These are phyloP conservation scores for Stylosanthes scabra DNA, from an alignment of 331 rosid genomes.

Conservation along the genomic window DNA sequence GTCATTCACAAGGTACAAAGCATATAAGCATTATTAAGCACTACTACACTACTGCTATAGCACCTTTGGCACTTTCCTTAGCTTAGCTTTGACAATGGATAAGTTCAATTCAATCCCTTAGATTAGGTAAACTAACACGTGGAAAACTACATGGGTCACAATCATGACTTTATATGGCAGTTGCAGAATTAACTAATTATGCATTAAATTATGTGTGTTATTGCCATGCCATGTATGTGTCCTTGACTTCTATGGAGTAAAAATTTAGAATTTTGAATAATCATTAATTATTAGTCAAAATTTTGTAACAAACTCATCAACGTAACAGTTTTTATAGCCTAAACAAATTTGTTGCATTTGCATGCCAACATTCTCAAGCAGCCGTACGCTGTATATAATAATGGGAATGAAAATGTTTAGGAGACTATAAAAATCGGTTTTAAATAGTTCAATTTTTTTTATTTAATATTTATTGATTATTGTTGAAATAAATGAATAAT, in stretches of 20 bases:
- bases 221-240: too few species aligned
- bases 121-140: slow-evolving; percentile 59
- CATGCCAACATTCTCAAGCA: slow-evolving; percentile 25
- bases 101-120: slow-evolving; percentile 32
- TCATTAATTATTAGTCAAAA: slow-evolving; percentile 25
- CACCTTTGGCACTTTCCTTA: too few species aligned
- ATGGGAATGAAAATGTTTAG: too few species aligned
- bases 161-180: slow-evolving; percentile 37
- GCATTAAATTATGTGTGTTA: not conserved
- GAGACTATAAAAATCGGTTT: too few species aligned
- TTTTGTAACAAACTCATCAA: slow-evolving; percentile 25
- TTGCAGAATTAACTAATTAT: slow-evolving; percentile 25
- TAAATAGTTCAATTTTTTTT: too few species aligned
- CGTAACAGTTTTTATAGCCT: slow-evolving; percentile 12
- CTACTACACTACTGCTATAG: too few species aligned
- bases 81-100: slow-evolving; percentile 40
- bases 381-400: too few species aligned
- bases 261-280: not conserved
- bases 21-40: not conserved
- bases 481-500: too few species aligned
- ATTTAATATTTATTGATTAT: too few species aligned
- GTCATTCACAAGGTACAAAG: slow-evolving; percentile 32
- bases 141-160: slow-evolving; percentile 55
- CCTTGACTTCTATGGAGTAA: slow-evolving; percentile 38
- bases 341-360: slow-evolving; percentile 34